These are phyloP conservation scores for Eurotiales sp. DNA, from an alignment of 2,329 filamentous ascomycete genomes.

Conservation along the genomic window DNA sequence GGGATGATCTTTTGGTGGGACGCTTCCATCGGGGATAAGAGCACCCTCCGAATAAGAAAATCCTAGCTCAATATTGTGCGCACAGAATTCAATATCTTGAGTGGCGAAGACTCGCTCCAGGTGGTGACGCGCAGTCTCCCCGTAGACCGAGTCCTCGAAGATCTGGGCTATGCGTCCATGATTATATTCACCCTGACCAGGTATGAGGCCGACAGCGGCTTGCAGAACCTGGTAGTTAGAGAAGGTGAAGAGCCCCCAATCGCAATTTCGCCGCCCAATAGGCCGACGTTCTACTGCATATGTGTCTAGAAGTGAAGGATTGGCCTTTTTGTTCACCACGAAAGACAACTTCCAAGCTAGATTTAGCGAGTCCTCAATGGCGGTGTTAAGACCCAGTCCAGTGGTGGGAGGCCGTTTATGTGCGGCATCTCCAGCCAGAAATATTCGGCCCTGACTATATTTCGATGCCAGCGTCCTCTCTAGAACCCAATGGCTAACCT, in stretches of 20 bases:
- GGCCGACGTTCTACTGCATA: background rate
- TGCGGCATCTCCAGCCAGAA: slow-evolving; percentile 47
- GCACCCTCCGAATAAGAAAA: slow-evolving; percentile 19
- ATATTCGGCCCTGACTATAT: slow-evolving; percentile 29
- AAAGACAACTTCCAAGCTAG: slow-evolving; percentile 50
- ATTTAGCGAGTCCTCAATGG: slow-evolving; percentile 49
- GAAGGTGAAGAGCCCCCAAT: background rate
- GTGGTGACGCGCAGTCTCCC: slow-evolving; percentile 13
- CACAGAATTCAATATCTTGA: slow-evolving; percentile 20
- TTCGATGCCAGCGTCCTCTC: slow-evolving; percentile 14
- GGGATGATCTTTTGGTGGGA: slow-evolving; percentile 15
- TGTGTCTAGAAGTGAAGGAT: background rate
- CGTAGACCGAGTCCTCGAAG: background rate
- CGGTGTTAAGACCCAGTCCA: slow-evolving; percentile 52
- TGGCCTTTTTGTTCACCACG: slow-evolving; percentile 22
- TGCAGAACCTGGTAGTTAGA: background rate
- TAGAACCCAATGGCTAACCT: slow-evolving; percentile 18
- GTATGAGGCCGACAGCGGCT: background rate
- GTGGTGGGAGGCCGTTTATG: slow-evolving; percentile 34
- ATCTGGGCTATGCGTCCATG: background rate
- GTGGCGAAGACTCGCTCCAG: slow-evolving; percentile 13
- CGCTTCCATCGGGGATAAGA: slow-evolving; percentile 19
- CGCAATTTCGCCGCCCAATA: background rate
- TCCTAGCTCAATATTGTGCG: slow-evolving; percentile 22
- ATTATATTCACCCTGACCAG: background rate